Percentiles rank a stretch among this genome's conserved stretches.
Evolutionary conservation across 257 asterid genomes (phyloP).

Genomic region (Fraxinus pennsylvanica): DNA sequence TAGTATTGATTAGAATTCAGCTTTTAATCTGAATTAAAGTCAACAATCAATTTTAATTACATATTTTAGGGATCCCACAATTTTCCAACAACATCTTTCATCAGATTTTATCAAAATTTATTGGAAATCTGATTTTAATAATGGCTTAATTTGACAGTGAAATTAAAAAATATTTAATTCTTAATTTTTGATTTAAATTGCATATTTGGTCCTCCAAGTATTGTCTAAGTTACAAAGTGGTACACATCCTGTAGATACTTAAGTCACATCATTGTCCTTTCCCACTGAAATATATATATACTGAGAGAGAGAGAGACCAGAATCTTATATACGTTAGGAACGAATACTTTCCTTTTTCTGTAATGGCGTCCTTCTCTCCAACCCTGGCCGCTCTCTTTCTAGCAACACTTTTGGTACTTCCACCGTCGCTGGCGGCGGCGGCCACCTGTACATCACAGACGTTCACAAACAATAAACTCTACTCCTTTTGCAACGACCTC

Average conservation of each 20-base stretch:
- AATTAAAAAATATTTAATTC: too few relatives aligned
- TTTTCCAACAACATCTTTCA: too few relatives aligned
- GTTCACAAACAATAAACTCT: conserved; percentile 51
- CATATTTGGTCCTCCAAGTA: background rate
- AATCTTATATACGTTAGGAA: background rate
- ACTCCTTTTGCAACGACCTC: conserved; percentile 67
- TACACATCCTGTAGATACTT: too few relatives aligned
- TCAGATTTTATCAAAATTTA: too few relatives aligned
- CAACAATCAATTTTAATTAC: too few relatives aligned
- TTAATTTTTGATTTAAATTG: background rate
- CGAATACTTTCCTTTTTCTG: background rate
- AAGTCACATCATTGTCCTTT: background rate
- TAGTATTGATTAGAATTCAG: too few relatives aligned
- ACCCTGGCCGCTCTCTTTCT: conserved; percentile 29
- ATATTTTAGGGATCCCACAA: too few relatives aligned
- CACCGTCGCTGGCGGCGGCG: conserved; percentile 49
- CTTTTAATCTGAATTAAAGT: too few relatives aligned
- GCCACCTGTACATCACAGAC: conserved; percentile 60
- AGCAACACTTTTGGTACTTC: conserved; percentile 20
- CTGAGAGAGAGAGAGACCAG: background rate
- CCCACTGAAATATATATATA: background rate
- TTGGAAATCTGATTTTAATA: too few relatives aligned
- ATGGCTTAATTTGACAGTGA: background rate
- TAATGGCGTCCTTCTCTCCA: conserved; percentile 44
- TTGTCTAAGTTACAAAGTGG: background rate